Percentiles rank a stretch among this genome's conserved stretches.
These are phyloP conservation scores for Rhododendron henanense DNA, from an alignment of 148 eudicot species.

Conservation along the genomic window DNA sequence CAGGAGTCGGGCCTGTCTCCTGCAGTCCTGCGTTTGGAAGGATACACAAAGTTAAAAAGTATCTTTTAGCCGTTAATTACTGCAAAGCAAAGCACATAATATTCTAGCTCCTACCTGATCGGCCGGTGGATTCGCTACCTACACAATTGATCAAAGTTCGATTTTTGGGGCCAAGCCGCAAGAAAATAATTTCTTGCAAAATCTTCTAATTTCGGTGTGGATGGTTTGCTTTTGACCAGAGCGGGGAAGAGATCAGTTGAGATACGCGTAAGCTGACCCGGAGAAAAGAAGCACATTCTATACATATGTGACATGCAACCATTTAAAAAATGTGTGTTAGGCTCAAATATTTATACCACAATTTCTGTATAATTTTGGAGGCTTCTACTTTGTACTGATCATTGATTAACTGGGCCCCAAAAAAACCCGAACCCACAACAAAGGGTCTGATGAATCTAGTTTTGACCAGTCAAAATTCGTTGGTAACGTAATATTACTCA, in stretches of 20 bases:
- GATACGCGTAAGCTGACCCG: too few relatives aligned
- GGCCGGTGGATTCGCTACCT: too few relatives aligned
- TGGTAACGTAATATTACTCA: background rate
- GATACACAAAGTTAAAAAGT: background rate
- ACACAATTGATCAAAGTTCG: too few relatives aligned
- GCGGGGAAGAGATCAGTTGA: too few relatives aligned
- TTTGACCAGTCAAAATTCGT: background rate
- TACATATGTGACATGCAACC: background rate
- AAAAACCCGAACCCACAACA: background rate
- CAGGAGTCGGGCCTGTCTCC: background rate
- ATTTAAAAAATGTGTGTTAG: background rate
- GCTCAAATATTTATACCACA: background rate
- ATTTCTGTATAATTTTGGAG: constrained; percentile 1
- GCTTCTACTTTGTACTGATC: constrained; percentile 5
- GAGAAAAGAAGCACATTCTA: background rate
- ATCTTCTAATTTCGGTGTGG: too few relatives aligned
- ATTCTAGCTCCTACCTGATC: background rate
- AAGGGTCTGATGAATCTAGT: background rate
- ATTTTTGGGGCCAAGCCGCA: too few relatives aligned
- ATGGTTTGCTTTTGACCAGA: accelerated
- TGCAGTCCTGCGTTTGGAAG: background rate
- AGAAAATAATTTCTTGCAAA: too few relatives aligned
- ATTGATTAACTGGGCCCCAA: background rate
- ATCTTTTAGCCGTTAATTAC: background rate
- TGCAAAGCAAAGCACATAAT: background rate